Evolutionary conservation across 75 land plant species (phyloP), one percentile per base, ranked within the genome.

Genomic region (Picea sitchensis): DNA sequence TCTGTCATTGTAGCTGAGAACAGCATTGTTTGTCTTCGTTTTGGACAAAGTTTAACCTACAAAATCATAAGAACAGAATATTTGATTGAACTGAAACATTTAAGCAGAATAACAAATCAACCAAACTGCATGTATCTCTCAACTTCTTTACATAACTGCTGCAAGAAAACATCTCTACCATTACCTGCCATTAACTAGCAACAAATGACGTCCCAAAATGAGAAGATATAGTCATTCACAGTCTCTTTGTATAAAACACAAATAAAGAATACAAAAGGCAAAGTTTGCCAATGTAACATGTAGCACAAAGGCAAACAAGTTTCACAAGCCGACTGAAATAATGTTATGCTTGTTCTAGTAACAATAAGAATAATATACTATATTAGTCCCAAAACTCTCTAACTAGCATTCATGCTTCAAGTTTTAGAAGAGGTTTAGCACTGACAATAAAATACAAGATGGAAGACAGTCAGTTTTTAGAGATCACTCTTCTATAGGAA

Each of bases 1-100:
- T 97, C 96, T 32, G 95, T 97, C 99, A 97, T 95, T 34, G 99
- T 97, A 71, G 99, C 99, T 13, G 99, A 95, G 82, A 97, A 97
- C n/a, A 97, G 72, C 98, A 97, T 93, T 3, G 98, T 97, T 79
- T 95, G 96, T 81, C 99, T 91, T 80, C 91, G 83, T 65, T 86
- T 92, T 14, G 99, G 98, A 80, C 99, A 95, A 38, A 92, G 80
- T 17, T 87, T 88, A 75, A 97, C 91, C 99, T 96, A 82, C 47
- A 82, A 75, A 62, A 61, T 61, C 57, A 76, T 2, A 82, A 36
- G 11, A 71, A 21, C 38, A 30, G 51, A 82, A 58, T 59, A 65
- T 58, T 36, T 65, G 58, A 38, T 47, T 77, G 13, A 21, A 76
- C 20, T 21, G 30, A 17, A 67, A 67, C 44, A 17, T 67, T 71